Evolutionary conservation across 495 filamentous ascomycete genomes (phyloP), one percentile per base, ranked within the genome.

Genomic region (Halenospora varia): DNA sequence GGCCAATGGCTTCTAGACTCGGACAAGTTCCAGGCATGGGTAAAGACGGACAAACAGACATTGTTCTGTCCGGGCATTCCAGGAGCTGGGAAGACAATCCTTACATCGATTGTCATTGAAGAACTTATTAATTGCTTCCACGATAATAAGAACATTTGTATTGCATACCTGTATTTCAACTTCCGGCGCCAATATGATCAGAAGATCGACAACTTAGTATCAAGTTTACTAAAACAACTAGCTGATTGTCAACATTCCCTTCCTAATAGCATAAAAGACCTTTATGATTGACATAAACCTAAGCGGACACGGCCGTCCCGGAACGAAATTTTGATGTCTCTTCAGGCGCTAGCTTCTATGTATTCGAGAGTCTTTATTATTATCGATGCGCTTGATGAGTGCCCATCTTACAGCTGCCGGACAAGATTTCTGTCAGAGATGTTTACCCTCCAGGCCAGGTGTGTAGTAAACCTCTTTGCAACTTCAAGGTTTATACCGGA

Each of bases 101-200:
- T 35, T 13, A 35, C 29, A 35, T 35, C 29, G 13, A 35, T 35
- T 35, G 29, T 35, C 6, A 13, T 35, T 4, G 29, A 35, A 4
- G 29, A 35, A 13, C 29, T 35, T 35, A 35, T 13, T 35, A 35
- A 4, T 35, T 13, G 29, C 29, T 35, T 35, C 29, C 13, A 35
- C 29, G 4, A 35, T 35, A 13, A 35, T 35, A 13, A 35, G 13
- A 35, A 4, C 29, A 35, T 35, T 35, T 4, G 29, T 4, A 35
- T 35, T 35, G 71, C 71, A 4, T 76, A 70, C 49, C 8, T 78
- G 40, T 80, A 71, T 57, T 79, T 66, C 61, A 71, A 35, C 13
- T 35, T 35, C 29, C 29, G 13, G 29, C 29, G 29, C 29, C 29
- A 35, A 35, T 4, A 35, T 13, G 29, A 35, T 4, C 29, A 35